These are phyloP conservation scores for Globisporangium iwayamae DNA, from an alignment of 352 stramenopile species.

Conservation along the genomic window DNA sequence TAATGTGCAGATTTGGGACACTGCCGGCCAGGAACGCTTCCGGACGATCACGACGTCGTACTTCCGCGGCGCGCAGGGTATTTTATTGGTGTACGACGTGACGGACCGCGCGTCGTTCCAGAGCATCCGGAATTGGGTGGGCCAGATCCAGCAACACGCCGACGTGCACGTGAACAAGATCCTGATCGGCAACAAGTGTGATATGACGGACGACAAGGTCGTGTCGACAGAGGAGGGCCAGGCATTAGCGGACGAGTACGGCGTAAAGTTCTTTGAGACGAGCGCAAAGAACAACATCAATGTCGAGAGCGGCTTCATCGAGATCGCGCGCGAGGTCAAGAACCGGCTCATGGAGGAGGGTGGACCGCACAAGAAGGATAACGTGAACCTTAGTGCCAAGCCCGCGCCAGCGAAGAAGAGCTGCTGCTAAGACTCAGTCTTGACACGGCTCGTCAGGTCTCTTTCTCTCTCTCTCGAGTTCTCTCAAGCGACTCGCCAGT, in stretches of 20 bases:
- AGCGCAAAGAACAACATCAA: conserved; percentile 96
- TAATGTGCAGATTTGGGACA: conserved; percentile 95
- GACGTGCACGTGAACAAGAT: conserved; percentile 99
- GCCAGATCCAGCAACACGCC: conserved; percentile 96
- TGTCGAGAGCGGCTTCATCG: conserved; percentile 89
- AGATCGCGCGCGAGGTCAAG: conserved; percentile 88
- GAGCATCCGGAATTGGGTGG: conserved; percentile 97
- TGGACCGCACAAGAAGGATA: conserved; percentile 82
- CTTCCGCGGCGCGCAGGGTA: conserved; percentile 98
- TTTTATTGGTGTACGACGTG: conserved; percentile 98
- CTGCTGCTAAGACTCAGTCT: conserved; percentile 63
- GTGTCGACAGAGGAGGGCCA: conserved; percentile 94
- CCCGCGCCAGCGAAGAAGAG: conserved; percentile 73
- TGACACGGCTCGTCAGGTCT: neutral
- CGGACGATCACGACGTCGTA: conserved; percentile 99
- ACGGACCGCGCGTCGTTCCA: conserved; percentile 97
- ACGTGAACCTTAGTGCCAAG: conserved; percentile 80
- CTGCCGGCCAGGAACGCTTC: conserved; percentile 98
- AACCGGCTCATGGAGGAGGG: conserved; percentile 88
- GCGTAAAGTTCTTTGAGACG: conserved; percentile 95
- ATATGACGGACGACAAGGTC: conserved; percentile 97
- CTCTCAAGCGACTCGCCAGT: neutral
- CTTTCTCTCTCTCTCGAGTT: neutral
- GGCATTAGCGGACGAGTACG: conserved; percentile 93
- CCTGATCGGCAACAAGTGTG: conserved; percentile 99